A percentile compares a stretch with the other conserved stretches of the same genome.
Evolutionary conservation across 2,329 filamentous ascomycete genomes (phyloP).

Genomic region (Diaporthe caulivora): DNA sequence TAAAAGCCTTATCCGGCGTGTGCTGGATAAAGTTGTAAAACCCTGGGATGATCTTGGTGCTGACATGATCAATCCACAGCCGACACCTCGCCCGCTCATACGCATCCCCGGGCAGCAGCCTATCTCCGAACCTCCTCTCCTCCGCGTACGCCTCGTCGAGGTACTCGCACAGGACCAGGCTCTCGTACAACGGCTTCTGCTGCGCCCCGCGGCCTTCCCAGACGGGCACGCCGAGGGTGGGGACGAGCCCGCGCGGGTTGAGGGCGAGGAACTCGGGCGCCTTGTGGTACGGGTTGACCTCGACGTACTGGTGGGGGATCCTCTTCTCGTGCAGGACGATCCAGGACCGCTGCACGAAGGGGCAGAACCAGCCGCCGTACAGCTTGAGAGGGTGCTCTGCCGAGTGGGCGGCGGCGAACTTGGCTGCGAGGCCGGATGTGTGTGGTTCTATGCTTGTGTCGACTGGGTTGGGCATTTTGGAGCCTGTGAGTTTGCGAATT

Average conservation of each 20-base stretch:
- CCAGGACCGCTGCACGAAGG: constrained; percentile 78
- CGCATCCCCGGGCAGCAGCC: constrained; percentile 69
- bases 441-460: constrained; percentile 62
- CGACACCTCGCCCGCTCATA: constrained; percentile 75
- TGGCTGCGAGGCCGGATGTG: constrained; percentile 63
- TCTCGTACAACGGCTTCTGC: constrained; percentile 77
- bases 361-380: constrained; percentile 82
- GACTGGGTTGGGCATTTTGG: constrained; percentile 55
- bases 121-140: constrained; percentile 54
- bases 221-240: constrained; percentile 70
- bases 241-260: constrained; percentile 82
- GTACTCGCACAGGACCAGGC: constrained; percentile 79
- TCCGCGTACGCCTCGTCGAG: constrained; percentile 77
- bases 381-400: constrained; percentile 69
- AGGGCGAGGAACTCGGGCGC: constrained; percentile 74
- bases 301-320: constrained; percentile 80
- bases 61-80: constrained; percentile 82
- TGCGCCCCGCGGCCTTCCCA: constrained; percentile 44
- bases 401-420: constrained; percentile 59
- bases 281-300: constrained; percentile 85
- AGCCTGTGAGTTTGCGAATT: background rate
- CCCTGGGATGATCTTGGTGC: constrained; percentile 73
- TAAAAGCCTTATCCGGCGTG: constrained; percentile 61
- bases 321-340: constrained; percentile 79
- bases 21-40: constrained; percentile 75